Evolutionary conservation across 345 rosid genomes (phyloP).

Genomic region (Bruguiera parviflora): DNA sequence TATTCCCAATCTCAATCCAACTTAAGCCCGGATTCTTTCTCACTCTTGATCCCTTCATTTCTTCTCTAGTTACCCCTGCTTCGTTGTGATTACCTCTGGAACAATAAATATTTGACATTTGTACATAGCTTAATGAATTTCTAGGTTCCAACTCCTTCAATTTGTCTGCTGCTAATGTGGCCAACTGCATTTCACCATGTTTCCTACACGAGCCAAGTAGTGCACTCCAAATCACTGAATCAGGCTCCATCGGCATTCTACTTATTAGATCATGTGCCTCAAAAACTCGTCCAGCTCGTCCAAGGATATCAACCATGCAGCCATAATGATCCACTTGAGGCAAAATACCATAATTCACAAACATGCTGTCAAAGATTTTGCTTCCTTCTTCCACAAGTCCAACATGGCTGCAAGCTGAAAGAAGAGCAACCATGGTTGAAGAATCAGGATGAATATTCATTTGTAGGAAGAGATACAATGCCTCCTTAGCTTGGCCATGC

Average conservation of each 20-base stretch:
- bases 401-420: slow-evolving; percentile 84
- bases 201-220: slow-evolving; percentile 77
- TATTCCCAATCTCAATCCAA: slow-evolving; percentile 71
- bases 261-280: slow-evolving; percentile 63
- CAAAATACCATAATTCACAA: slow-evolving; percentile 33
- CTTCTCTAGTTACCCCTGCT: slow-evolving; percentile 60
- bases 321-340: slow-evolving; percentile 87
- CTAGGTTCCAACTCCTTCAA: slow-evolving; percentile 58
- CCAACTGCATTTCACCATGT: slow-evolving; percentile 61
- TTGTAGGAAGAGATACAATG: slow-evolving; percentile 47
- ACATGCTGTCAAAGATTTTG: slow-evolving; percentile 58
- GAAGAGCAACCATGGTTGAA: slow-evolving; percentile 72
- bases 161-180: slow-evolving; percentile 55
- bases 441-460: slow-evolving; percentile 71
- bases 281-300: slow-evolving; percentile 62
- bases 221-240: slow-evolving; percentile 83
- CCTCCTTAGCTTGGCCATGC: slow-evolving; percentile 72
- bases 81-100: slow-evolving; percentile 60
- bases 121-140: slow-evolving; percentile 67
- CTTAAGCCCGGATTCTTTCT: slow-evolving; percentile 85
- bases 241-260: slow-evolving; percentile 77
- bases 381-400: slow-evolving; percentile 77
- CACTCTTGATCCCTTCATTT: slow-evolving; percentile 58
- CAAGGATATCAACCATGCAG: slow-evolving; percentile 77
- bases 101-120: slow-evolving; percentile 75